These are phyloP conservation scores for Aspergillus pseudoviridinutans DNA, from an alignment of 2,329 filamentous ascomycete species.

Conservation along the genomic window DNA sequence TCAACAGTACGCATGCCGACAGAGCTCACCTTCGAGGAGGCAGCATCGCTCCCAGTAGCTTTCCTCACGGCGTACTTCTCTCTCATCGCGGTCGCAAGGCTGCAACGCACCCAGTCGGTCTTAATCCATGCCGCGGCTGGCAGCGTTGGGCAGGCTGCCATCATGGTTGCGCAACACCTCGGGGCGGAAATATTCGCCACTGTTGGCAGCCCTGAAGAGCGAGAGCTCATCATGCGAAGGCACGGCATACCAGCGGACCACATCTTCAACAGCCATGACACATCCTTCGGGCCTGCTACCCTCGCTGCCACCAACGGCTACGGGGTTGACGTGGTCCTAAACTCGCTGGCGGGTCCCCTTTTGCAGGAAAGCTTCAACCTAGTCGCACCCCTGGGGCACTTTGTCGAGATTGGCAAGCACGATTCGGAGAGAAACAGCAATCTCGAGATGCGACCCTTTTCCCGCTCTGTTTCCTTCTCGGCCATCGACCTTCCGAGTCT, in stretches of 20 bases:
- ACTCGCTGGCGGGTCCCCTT: constrained; percentile 25
- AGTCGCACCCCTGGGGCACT: constrained; percentile 19
- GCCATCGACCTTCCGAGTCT: too few relatives aligned
- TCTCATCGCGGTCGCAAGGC: constrained; percentile 2
- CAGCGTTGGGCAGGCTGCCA: constrained; percentile 14
- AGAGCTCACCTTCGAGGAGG: not conserved
- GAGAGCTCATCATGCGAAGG: constrained; percentile 7
- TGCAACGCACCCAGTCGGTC: constrained; percentile 7
- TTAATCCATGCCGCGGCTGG: too few relatives aligned
- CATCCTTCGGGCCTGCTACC: constrained; percentile 16
- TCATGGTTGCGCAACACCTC: constrained; percentile 15
- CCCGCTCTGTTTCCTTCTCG: too few relatives aligned
- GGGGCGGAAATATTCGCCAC: constrained; percentile 20
- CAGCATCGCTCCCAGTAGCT: constrained; percentile 16
- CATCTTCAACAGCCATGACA: constrained; percentile 23
- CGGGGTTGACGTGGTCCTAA: constrained; percentile 27
- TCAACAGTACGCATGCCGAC: not conserved
- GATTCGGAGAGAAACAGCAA: constrained; percentile 11
- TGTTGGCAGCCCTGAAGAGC: constrained; percentile 16
- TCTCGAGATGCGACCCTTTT: too few relatives aligned
- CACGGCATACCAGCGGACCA: constrained; percentile 16
- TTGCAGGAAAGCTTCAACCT: constrained; percentile 18
- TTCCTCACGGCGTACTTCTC: constrained; percentile 1
- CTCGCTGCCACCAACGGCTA: constrained; percentile 14
- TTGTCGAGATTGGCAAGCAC: constrained; percentile 23